Base-by-base conservation (phyloP, 140 eudicot species). In the Senecio squalidus region DNA sequence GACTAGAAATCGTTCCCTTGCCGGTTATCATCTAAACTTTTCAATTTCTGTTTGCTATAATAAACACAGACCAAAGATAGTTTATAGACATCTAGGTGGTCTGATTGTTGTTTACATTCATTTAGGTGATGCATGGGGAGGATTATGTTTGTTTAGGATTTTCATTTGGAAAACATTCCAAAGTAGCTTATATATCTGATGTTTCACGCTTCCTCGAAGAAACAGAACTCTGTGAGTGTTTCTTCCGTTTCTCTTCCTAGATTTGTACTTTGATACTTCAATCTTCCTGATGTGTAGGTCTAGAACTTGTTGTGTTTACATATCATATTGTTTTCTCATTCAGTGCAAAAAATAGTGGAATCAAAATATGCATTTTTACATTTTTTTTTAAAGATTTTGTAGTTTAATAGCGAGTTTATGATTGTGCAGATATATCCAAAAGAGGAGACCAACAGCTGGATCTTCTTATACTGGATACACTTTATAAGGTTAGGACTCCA, bases 81-180 rank as follows among this genome's bases (percentile, higher is more conserved):
- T 2, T 40, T 22, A 41, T 2, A 41, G 21, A 46, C 48, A 25
- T 50, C 20, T 30, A 48, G 23, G 55, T 46, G 62, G n/a, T 64
- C 55, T 63, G 52, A 22, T 17, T 46, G 60, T 27, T 36, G 62
- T 66, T 62, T 60, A 29, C 68, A 20, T 21, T 14, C 20, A 64
- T 73, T 56, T 70, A 93, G 99, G 96, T 93, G 60, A 93, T 93
- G 99, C 99, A 93, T 54, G 99, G 99, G 22, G 96, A 93, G 74
- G 99, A 93, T 58, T 88, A 93, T 80, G 72, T 93, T 21, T 83
- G 85, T 74, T 67, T 93, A 43, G 99, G 99, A 44, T 93, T 84
- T 77, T 78, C 70, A 22, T 88, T 93, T 54, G 96, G 99, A 21
- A 73, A 74, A 61, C 78, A 71, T 24, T 70, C 48, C 74, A 88